Evolutionary conservation across 164 flowering plant genomes (phyloP).

Genomic region (Stephania cephalantha): DNA sequence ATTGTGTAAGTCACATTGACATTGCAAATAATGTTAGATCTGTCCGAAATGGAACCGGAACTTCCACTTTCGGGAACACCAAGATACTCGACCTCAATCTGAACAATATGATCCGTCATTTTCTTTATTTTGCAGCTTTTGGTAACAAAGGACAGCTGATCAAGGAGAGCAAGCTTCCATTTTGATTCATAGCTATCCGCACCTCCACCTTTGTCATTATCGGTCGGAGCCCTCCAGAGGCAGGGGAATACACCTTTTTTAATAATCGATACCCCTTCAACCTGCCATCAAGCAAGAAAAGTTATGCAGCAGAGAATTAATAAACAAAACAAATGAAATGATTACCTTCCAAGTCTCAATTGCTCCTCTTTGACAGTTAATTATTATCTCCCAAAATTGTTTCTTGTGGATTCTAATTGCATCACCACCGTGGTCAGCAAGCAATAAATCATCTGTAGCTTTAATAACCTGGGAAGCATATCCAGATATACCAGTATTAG

Average conservation of each 20-base stretch:
- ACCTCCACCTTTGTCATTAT: conserved; percentile 92
- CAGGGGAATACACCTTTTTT: conserved; percentile 68
- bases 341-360: conserved; percentile 91
- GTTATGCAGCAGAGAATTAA: neutral
- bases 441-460: conserved; percentile 29
- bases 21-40: conserved; percentile 31
- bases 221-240: conserved; percentile 98
- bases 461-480: conserved; percentile 46
- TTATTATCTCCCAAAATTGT: conserved; percentile 53
- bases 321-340: neutral
- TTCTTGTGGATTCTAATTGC: conserved; percentile 40
- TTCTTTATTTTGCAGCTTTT: conserved; percentile 55
- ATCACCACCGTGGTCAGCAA: conserved; percentile 40
- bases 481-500: conserved; percentile 1
- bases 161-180: conserved; percentile 71
- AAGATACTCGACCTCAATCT: conserved; percentile 38
- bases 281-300: conserved; percentile 36
- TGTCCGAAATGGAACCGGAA: conserved; percentile 14
- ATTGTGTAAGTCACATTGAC: conserved; percentile 52
- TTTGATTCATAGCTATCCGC: conserved; percentile 51
- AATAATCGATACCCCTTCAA: conserved; percentile 59
- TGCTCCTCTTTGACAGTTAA: conserved; percentile 55
- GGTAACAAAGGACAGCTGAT: conserved; percentile 37
- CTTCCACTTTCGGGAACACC: conserved; percentile 32
- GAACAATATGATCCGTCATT: conserved; percentile 36